Evolutionary conservation across 495 filamentous ascomycete genomes (phyloP).

Genomic region (Penicillium silybi): DNA sequence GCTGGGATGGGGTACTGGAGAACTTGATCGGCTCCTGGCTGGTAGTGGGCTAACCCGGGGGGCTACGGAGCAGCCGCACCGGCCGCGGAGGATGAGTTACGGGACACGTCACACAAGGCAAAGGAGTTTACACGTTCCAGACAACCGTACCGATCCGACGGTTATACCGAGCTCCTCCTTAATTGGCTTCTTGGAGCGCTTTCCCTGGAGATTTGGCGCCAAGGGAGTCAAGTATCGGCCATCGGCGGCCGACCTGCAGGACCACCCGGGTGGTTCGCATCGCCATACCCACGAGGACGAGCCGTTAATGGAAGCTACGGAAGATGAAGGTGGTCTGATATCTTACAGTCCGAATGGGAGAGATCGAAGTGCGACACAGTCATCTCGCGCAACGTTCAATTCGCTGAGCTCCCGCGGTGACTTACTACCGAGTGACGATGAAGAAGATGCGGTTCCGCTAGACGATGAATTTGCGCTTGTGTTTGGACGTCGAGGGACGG

Average conservation of each 20-base stretch:
- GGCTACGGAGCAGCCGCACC: constrained; percentile 59
- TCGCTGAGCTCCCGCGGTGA: constrained; percentile 92
- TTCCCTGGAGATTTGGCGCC: constrained; percentile 83
- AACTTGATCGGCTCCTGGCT: constrained; percentile 82
- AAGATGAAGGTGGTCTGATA: constrained; percentile 37
- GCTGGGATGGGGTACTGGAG: constrained; percentile 73
- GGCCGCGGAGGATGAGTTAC: constrained; percentile 85
- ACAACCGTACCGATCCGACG: constrained; percentile 71
- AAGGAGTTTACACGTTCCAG: constrained; percentile 59
- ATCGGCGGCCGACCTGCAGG: constrained; percentile 84
- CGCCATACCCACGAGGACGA: constrained; percentile 57
- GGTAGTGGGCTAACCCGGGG: constrained; percentile 58
- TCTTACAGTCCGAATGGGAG: constrained; percentile 44
- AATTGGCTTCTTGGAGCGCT: constrained; percentile 77
- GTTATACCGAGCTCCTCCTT: constrained; percentile 84
- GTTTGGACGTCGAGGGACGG: constrained; percentile 63
- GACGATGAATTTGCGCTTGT: constrained; percentile 90
- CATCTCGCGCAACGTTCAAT: constrained; percentile 79
- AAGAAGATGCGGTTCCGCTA: constrained; percentile 85
- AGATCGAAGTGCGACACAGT: constrained; percentile 73
- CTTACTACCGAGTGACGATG: constrained; percentile 90
- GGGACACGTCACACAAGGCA: constrained; percentile 61
- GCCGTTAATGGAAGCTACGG: constrained; percentile 65
- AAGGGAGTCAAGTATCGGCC: constrained; percentile 80
- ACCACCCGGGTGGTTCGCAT: constrained; percentile 64